Percentiles rank a stretch among this genome's conserved stretches.
Evolutionary conservation across 2,329 filamentous ascomycete species (phyloP).

Genomic region (Claviceps africana): DNA sequence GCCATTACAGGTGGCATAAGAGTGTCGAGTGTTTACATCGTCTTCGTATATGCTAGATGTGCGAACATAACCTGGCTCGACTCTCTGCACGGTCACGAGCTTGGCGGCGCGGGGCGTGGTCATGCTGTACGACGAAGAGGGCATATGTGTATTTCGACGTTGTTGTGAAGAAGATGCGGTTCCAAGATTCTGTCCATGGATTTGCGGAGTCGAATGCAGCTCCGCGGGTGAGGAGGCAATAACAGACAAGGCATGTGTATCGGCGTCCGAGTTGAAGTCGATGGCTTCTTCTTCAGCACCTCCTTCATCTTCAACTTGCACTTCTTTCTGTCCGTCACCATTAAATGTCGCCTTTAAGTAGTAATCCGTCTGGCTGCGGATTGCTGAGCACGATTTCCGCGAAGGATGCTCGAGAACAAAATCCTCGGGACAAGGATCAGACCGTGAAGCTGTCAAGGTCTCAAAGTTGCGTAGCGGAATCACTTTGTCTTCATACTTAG

Average conservation of each 20-base stretch:
- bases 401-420: slow-evolving; percentile 5
- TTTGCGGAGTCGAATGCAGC: neutral
- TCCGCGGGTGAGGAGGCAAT: neutral
- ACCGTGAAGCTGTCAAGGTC: neutral
- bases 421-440: neutral
- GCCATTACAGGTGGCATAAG: neutral
- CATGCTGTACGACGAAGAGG: neutral
- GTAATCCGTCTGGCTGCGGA: neutral
- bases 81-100: neutral
- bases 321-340: slow-evolving; percentile 10
- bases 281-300: slow-evolving; percentile 7
- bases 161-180: neutral
- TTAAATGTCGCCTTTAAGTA: neutral
- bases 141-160: neutral
- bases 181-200: neutral
- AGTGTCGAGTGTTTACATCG: neutral
- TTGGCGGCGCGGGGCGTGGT: neutral
- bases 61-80: neutral
- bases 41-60: slow-evolving; percentile 6
- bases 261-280: slow-evolving; percentile 15
- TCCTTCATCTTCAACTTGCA: slow-evolving; percentile 8
- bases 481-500: slow-evolving; percentile 3
- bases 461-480: slow-evolving; percentile 1
- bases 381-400: neutral
- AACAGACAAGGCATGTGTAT: neutral